These are phyloP conservation scores for Colletotrichum chrysophilum DNA, from an alignment of 2,329 filamentous ascomycete genomes.

Conservation along the genomic window DNA sequence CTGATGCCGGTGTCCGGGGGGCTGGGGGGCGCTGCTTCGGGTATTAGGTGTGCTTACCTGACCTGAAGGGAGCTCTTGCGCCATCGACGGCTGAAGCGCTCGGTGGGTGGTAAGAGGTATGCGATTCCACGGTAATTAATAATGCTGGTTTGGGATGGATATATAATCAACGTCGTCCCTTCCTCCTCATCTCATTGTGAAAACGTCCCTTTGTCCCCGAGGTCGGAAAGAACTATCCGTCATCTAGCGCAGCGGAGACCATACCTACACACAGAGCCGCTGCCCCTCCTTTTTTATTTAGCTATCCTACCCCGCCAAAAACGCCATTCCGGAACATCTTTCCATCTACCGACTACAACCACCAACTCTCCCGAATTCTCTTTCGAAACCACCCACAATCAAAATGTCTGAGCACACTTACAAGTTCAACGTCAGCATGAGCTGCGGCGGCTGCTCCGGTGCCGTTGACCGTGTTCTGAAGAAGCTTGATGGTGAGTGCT, in stretches of 20 bases:
- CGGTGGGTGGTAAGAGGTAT: not conserved
- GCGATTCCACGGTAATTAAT: slow-evolving; percentile 6
- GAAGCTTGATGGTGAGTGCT: slow-evolving; percentile 81
- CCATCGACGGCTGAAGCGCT: slow-evolving; percentile 5
- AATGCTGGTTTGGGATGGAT: slow-evolving; percentile 6
- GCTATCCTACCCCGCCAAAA: slow-evolving; percentile 17
- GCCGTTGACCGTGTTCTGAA: slow-evolving; percentile 91
- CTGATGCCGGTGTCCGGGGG: not conserved
- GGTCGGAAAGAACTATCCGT: not conserved
- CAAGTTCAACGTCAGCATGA: slow-evolving; percentile 95
- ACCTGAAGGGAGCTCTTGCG: slow-evolving; percentile 11
- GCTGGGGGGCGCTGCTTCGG: not conserved
- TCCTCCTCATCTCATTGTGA: not conserved
- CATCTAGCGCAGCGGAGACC: not conserved
- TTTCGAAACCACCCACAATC: slow-evolving; percentile 12
- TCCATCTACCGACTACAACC: not conserved
- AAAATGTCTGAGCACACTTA: slow-evolving; percentile 86
- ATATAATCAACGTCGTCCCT: slow-evolving; percentile 7
- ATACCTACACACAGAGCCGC: not conserved
- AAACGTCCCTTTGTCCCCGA: not conserved
- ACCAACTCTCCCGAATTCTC: not conserved
- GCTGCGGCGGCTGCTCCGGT: slow-evolving; percentile 94
- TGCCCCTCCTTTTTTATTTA: slow-evolving; percentile 16
- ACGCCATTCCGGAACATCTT: slow-evolving; percentile 8
- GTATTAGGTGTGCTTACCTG: not conserved